Base-by-base conservation (phyloP, 768 basidiomycete species). In the Hygrophoropsis aurantiaca region DNA sequence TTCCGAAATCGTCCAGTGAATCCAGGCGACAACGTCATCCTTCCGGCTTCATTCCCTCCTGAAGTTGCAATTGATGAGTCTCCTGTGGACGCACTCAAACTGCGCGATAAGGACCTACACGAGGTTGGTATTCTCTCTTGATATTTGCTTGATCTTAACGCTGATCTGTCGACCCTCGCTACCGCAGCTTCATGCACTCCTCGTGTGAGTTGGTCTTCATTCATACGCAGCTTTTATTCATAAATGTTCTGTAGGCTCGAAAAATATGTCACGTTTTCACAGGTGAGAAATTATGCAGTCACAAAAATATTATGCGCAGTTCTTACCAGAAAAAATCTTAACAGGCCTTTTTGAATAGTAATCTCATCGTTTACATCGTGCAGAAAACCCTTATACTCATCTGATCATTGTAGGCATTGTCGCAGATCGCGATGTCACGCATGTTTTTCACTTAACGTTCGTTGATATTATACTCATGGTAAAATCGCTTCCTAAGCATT, bases 131-230 rank as follows among this genome's bases (percentile, higher is more conserved):
- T 7, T 8, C 23, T n/a, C n/a, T 9, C 20, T 30, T 33, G 39
- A 6, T 24, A 6, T 15, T 6, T 33, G 5, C 19, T 39, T 37
- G 15, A 36, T 55, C 10, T 8, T 25, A 24, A 27, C 10, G 32
- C 27, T 25, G 20, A 2, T 21, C 19, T n/a, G n/a, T n/a, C n/a
- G n/a, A n/a, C n/a, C n/a, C n/a, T n/a, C n/a, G n/a, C n/a, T n/a
- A n/a, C n/a, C 42, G 7, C 38, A 84, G 80, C 66, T 84, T 8
- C 82, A 85, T 53, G 69, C 77, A 2, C 70, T 84, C 20, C 70
- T 84, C n/a, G 73, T 81, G 81, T 84, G 57, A 46, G 79, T 59
- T 32, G 11, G 19, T 24, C 39, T 21, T 42, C 9, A 11, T 48
- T 13, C 10, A 49, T 26, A 19, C 46, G 13, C 7, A 9, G 20